Conservation (phyloP, 2,329 filamentous ascomycete species). For the Epicoccum sorghinum region DNA sequence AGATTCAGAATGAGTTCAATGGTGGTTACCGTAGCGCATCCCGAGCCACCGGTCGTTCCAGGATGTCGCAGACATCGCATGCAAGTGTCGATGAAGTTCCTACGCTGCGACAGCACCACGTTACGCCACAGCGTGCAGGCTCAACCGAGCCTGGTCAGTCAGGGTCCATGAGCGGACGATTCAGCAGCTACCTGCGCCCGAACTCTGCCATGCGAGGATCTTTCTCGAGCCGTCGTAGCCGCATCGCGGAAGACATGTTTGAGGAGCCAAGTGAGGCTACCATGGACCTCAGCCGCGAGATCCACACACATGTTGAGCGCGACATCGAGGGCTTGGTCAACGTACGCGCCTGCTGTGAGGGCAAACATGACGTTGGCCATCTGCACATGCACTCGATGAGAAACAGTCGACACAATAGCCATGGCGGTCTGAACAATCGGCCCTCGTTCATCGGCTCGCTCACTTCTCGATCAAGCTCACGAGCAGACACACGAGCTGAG, state of each 20-base stretch:
- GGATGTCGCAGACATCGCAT: slow-evolving; percentile 76
- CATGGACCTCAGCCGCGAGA: slow-evolving; percentile 76
- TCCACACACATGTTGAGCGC: slow-evolving; percentile 77
- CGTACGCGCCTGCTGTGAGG: slow-evolving; percentile 95
- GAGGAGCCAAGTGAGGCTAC: slow-evolving; percentile 70
- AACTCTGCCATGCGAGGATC: slow-evolving; percentile 54
- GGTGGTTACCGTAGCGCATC: slow-evolving; percentile 61
- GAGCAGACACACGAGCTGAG: slow-evolving; percentile 32
- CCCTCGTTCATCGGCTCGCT: slow-evolving; percentile 41
- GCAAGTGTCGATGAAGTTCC: slow-evolving; percentile 62
- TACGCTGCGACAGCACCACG: slow-evolving; percentile 54
- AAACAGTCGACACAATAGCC: slow-evolving; percentile 34
- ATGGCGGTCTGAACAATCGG: slow-evolving; percentile 28
- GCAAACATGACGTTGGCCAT: slow-evolving; percentile 65
- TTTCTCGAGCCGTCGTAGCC: slow-evolving; percentile 56
- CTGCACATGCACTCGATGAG: slow-evolving; percentile 45
- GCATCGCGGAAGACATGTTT: slow-evolving; percentile 47
- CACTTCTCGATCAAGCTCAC: slow-evolving; percentile 44
- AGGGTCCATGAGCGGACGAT: slow-evolving; percentile 52
- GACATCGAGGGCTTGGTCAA: slow-evolving; percentile 87
- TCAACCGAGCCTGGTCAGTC: slow-evolving; percentile 47
- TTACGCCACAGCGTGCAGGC: slow-evolving; percentile 35
- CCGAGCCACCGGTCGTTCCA: slow-evolving; percentile 58
- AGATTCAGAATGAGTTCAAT: slow-evolving; percentile 77
- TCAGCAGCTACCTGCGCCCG: slow-evolving; percentile 54